A percentile compares a stretch with the other conserved stretches of the same genome.
These are phyloP conservation scores for Aspergillus melleus DNA, from an alignment of 2,329 filamentous ascomycete species.

Conservation along the genomic window DNA sequence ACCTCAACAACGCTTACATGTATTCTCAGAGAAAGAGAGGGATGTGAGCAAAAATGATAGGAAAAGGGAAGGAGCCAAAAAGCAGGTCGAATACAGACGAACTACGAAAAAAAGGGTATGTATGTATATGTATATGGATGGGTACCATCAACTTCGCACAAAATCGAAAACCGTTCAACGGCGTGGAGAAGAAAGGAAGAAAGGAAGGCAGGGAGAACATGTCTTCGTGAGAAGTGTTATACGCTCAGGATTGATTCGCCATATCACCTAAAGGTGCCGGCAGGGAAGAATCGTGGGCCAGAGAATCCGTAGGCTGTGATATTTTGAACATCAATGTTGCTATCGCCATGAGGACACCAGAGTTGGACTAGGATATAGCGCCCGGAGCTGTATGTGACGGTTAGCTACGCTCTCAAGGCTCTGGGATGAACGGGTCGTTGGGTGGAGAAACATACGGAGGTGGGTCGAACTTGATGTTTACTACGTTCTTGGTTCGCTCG, in stretches of 20 bases:
- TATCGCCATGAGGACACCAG: slow-evolving; percentile 73
- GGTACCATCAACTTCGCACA: too few species aligned
- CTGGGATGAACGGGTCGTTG: background rate
- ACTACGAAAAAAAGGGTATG: too few species aligned
- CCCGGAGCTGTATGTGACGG: slow-evolving; percentile 58
- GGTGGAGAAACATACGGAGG: slow-evolving; percentile 36
- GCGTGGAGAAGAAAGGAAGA: too few species aligned
- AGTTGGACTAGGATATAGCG: slow-evolving; percentile 86
- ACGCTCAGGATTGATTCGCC: background rate
- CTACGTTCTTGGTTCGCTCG: slow-evolving; percentile 76
- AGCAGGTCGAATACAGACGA: too few species aligned
- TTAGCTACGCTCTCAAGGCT: background rate
- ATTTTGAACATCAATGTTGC: slow-evolving; percentile 87
- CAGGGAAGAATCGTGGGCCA: slow-evolving; percentile 80
- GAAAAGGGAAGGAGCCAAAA: too few species aligned
- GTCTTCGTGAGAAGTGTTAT: background rate
- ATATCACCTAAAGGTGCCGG: slow-evolving; percentile 58
- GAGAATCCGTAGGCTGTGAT: slow-evolving; percentile 82
- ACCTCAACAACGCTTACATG: too few species aligned
- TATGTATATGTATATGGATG: too few species aligned
- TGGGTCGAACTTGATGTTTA: slow-evolving; percentile 73
- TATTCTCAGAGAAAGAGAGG: too few species aligned
- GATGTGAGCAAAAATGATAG: too few species aligned
- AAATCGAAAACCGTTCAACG: too few species aligned
- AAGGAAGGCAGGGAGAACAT: background rate